Conservation (phyloP, 352 stramenopile genomes). For the Phytophthora nicotianae region DNA sequence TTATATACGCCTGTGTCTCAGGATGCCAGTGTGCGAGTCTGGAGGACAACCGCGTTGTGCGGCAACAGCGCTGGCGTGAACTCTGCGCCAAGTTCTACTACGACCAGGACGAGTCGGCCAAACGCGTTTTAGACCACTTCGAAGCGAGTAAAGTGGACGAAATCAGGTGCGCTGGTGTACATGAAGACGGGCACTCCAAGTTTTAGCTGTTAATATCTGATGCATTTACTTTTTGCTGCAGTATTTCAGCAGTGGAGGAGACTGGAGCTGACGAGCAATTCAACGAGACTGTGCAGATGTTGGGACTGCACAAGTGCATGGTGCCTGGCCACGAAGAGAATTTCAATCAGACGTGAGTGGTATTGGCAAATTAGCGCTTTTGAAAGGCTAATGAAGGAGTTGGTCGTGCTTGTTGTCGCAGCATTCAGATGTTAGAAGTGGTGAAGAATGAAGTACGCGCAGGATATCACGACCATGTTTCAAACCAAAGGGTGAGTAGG, state of each 20-base stretch:
- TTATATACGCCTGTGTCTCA: slow-evolving; percentile 7
- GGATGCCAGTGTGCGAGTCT: slow-evolving; percentile 47
- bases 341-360: slow-evolving; percentile 49
- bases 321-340: slow-evolving; percentile 40
- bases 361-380: not conserved
- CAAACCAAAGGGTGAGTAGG: slow-evolving; percentile 41
- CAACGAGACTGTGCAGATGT: slow-evolving; percentile 32
- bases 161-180: slow-evolving; percentile 44
- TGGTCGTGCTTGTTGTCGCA: slow-evolving; percentile 14
- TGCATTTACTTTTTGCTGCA: slow-evolving; percentile 4
- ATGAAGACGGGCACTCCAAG: not conserved
- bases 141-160: slow-evolving; percentile 68
- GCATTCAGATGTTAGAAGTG: slow-evolving; percentile 59
- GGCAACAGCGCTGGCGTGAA: slow-evolving; percentile 56
- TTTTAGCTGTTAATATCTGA: not conserved
- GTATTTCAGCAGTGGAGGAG: slow-evolving; percentile 35
- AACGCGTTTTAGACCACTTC: slow-evolving; percentile 74
- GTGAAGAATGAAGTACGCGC: slow-evolving; percentile 73
- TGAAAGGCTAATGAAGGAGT: not conserved
- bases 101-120: slow-evolving; percentile 52
- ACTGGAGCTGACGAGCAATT: slow-evolving; percentile 26
- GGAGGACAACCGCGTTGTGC: slow-evolving; percentile 24
- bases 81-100: slow-evolving; percentile 74
- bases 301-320: slow-evolving; percentile 54
- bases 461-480: slow-evolving; percentile 57